These are phyloP conservation scores for Pseudogymnoascus sp. DNA, from an alignment of 2,329 filamentous ascomycete species.

Conservation along the genomic window DNA sequence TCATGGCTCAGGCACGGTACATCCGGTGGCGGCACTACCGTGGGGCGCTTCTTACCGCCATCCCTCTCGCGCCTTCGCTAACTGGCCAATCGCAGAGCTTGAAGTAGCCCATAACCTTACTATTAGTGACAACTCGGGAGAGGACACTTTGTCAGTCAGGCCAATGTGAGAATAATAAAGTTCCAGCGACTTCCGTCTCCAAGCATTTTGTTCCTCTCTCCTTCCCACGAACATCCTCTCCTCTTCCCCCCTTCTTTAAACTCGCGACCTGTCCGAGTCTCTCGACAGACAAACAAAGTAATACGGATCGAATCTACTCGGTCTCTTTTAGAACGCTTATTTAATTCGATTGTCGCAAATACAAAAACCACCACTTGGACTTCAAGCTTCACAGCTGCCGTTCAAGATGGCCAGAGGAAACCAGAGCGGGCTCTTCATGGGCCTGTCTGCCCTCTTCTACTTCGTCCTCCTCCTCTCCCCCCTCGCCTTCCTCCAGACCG, in stretches of 20 bases:
- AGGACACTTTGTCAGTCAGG: slow-evolving; percentile 9
- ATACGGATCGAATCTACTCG: neutral
- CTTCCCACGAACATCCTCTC: slow-evolving; percentile 12
- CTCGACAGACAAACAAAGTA: slow-evolving; percentile 2
- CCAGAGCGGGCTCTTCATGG: slow-evolving; percentile 62
- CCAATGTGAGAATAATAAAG: slow-evolving; percentile 10
- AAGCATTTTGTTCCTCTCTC: neutral
- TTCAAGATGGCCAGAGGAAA: slow-evolving; percentile 52
- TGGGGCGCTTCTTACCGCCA: slow-evolving; percentile 8
- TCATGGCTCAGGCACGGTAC: neutral
- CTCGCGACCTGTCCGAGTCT: neutral
- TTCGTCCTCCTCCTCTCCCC: slow-evolving; percentile 83
- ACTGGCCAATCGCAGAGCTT: slow-evolving; percentile 3
- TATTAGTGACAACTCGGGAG: slow-evolving; percentile 9
- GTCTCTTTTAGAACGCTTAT: slow-evolving; percentile 4
- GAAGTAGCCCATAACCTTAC: slow-evolving; percentile 7
- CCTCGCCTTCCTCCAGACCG: slow-evolving; percentile 72
- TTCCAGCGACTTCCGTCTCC: slow-evolving; percentile 20
- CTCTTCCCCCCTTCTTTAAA: slow-evolving; percentile 10
- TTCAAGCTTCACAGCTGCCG: slow-evolving; percentile 6
- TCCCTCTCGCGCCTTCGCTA: neutral
- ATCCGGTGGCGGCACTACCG: neutral
- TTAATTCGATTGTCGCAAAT: neutral
- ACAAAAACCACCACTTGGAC: neutral
- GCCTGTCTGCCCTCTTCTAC: slow-evolving; percentile 87